Evolutionary conservation across 306 rosid species (phyloP).

Genomic region (Urtica urens): DNA sequence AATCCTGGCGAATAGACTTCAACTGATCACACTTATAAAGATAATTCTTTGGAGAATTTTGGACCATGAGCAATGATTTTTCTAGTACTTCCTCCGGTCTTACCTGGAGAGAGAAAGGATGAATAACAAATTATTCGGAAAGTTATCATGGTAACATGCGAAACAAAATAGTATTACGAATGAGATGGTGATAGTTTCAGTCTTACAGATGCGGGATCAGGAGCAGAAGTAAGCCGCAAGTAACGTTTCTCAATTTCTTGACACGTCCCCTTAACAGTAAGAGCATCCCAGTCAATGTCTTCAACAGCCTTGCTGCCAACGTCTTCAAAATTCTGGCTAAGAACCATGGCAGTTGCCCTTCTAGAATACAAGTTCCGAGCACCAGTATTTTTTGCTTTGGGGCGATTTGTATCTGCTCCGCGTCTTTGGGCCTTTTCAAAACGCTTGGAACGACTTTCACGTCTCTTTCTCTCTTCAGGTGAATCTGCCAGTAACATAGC

Average conservation of each 20-base stretch:
- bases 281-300: constrained; percentile 99
- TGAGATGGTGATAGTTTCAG: no score
- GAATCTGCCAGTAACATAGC: constrained; percentile 64
- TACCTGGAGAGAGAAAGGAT: constrained; percentile 43
- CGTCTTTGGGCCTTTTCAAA: constrained; percentile 78
- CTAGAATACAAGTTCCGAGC: constrained; percentile 59
- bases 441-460: constrained; percentile 86
- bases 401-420: constrained; percentile 42
- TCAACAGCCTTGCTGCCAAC: constrained; percentile 82
- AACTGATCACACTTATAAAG: constrained; percentile 91
- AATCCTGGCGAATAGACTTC: constrained; percentile 97
- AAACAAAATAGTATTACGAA: constrained; percentile 5
- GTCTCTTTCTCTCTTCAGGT: constrained; percentile 86
- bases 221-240: constrained; percentile 95
- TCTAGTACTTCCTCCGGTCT: constrained; percentile 98
- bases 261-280: constrained; percentile 96
- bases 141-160: neutral
- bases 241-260: constrained; percentile 93
- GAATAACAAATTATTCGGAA: constrained; percentile 2
- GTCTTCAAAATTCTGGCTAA: constrained; percentile 68
- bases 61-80: constrained; percentile 77
- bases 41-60: constrained; percentile 78
- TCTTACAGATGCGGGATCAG: constrained; percentile 81
- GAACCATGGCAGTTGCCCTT: constrained; percentile 69
- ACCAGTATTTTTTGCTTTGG: constrained; percentile 44